Percentiles rank a stretch among this genome's conserved stretches.
These are phyloP conservation scores for Cucumis melo DNA, from an alignment of 306 rosid genomes.

Conservation along the genomic window DNA sequence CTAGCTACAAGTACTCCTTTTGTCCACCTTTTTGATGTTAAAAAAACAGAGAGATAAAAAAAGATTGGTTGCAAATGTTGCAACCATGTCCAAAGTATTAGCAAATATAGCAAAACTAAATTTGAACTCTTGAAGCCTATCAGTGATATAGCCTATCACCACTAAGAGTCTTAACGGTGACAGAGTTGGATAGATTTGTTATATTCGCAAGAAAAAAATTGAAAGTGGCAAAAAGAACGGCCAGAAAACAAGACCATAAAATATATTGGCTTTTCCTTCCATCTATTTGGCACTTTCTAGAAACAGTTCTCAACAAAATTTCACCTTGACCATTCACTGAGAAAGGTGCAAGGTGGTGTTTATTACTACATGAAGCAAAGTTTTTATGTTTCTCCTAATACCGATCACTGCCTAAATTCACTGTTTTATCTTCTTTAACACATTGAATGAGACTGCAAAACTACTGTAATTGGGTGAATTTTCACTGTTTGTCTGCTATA, in stretches of 20 bases:
- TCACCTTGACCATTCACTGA: not conserved
- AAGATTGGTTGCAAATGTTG: too few species aligned
- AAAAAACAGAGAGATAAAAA: constrained; percentile 2
- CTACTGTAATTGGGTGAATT: not conserved
- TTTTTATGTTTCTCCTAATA: not conserved
- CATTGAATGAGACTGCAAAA: not conserved
- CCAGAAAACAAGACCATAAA: not conserved
- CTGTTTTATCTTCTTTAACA: constrained; percentile 3
- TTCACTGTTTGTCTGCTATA: not conserved
- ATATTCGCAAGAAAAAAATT: not conserved
- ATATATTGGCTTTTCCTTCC: not conserved
- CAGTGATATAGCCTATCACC: too few species aligned
- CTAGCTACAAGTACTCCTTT: not conserved
- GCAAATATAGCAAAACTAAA: too few species aligned
- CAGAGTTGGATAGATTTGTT: too few species aligned
- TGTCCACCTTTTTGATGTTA: constrained; percentile 7
- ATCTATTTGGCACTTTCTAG: not conserved
- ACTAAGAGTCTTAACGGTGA: too few species aligned
- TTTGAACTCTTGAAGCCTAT: too few species aligned
- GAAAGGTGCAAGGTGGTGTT: not conserved
- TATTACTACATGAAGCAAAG: constrained; percentile 7
- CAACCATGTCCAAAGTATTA: too few species aligned
- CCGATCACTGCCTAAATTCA: not conserved
- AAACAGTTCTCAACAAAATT: not conserved
- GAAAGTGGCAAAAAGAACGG: not conserved